These are phyloP conservation scores for Grosmannia huntii DNA, from an alignment of 2,329 filamentous ascomycete species.

Conservation along the genomic window DNA sequence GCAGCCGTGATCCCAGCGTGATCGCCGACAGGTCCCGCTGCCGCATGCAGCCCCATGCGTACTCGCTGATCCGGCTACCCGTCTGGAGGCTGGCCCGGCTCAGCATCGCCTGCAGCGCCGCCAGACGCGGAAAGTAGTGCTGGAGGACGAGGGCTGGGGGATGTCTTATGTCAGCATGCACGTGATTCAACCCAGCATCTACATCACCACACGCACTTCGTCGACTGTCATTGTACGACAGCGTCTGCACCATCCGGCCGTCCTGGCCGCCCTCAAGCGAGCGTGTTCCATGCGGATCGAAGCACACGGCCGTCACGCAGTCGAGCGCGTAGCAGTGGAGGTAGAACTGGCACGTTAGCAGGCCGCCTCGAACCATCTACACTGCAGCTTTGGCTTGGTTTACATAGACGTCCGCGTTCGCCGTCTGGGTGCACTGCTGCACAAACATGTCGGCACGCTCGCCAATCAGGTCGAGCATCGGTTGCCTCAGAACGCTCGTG, in stretches of 20 bases:
- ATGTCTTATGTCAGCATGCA: not conserved
- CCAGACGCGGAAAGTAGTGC: not conserved
- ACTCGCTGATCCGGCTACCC: not conserved
- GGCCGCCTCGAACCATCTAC: not conserved
- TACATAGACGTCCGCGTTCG: constrained; percentile 5
- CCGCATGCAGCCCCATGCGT: constrained; percentile 1
- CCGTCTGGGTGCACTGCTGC: not conserved
- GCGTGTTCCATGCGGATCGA: constrained; percentile 4
- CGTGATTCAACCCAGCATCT: not conserved
- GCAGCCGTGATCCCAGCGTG: constrained; percentile 3
- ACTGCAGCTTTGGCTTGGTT: not conserved
- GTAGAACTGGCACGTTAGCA: not conserved
- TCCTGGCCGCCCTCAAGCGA: constrained; percentile 5
- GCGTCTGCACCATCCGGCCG: constrained; percentile 1
- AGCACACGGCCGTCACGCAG: constrained; percentile 6
- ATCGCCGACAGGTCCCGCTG: not conserved
- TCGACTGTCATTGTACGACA: constrained; percentile 8
- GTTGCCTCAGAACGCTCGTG: not conserved
- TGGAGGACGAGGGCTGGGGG: not conserved
- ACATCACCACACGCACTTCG: not conserved
- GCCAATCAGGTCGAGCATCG: not conserved
- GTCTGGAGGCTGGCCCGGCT: not conserved
- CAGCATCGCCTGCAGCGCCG: not conserved
- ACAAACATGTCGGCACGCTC: constrained; percentile 6
- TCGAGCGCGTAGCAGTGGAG: constrained; percentile 9